A percentile compares a stretch with the other conserved stretches of the same genome.
These are phyloP conservation scores for Clitopilus hobsonii DNA, from an alignment of 768 basidiomycete species.

Conservation along the genomic window DNA sequence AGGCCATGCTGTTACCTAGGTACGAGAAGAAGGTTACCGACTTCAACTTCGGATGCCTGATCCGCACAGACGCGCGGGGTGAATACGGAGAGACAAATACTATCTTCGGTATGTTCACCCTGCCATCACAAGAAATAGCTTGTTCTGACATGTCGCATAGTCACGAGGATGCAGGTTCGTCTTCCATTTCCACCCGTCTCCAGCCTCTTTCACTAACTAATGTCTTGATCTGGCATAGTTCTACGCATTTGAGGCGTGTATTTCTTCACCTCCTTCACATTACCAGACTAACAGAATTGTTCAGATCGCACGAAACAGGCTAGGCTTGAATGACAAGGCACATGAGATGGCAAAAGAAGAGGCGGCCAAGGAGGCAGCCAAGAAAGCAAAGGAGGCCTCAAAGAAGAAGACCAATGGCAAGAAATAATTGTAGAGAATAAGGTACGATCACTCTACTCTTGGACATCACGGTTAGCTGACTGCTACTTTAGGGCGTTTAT, in stretches of 20 bases:
- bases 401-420: conserved; percentile 23
- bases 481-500: background rate
- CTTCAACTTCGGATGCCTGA: conserved; percentile 94
- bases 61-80: conserved; percentile 70
- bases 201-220: background rate
- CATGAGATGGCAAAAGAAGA: conserved; percentile 79
- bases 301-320: conserved; percentile 87
- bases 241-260: conserved; percentile 80
- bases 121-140: too few species aligned
- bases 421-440: background rate
- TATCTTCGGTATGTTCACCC: conserved; percentile 70
- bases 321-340: conserved; percentile 84
- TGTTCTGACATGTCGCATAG: conserved; percentile 28
- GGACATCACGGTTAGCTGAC: background rate
- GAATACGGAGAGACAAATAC: conserved; percentile 93
- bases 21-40: conserved; percentile 91
- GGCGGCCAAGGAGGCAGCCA: conserved; percentile 56
- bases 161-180: conserved; percentile 66
- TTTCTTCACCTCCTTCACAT: background rate
- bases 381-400: conserved; percentile 42
- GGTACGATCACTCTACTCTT: background rate
- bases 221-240: conserved; percentile 66
- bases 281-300: background rate
- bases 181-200: conserved; percentile 3
- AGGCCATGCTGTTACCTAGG: conserved; percentile 27